phyloP scores from a whole-genome alignment of 805 yeast genomes.

The Yamadazyma paraphyllophila region DNA sequence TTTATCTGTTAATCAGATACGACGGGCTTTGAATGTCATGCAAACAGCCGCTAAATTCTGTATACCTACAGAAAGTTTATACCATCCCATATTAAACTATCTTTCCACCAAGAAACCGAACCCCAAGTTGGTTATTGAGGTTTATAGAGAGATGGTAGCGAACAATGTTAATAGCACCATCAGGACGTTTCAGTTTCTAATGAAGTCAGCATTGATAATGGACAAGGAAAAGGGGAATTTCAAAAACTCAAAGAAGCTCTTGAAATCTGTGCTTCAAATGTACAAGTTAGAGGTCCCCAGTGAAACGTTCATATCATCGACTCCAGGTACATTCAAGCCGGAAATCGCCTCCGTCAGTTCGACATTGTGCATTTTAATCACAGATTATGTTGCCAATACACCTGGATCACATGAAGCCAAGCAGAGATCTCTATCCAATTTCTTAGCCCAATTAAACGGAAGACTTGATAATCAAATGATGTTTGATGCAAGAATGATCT shows the following conservation, averaged over 20 bases:
- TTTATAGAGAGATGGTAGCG: conserved; percentile 35
- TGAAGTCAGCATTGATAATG: conserved; percentile 25
- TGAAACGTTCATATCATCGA: too few species aligned
- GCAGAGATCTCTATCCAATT: conserved; percentile 26
- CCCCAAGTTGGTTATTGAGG: conserved; percentile 23
- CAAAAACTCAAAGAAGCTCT: conserved; percentile 18
- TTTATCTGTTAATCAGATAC: conserved; percentile 16
- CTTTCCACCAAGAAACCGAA: conserved; percentile 18
- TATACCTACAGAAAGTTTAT: conserved; percentile 24
- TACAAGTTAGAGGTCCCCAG: conserved; percentile 22
- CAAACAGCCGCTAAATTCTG: conserved; percentile 15
- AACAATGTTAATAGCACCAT: conserved; percentile 23
- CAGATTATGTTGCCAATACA: conserved; percentile 21
- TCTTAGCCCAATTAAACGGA: conserved; percentile 23
- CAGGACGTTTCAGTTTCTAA: conserved; percentile 28
- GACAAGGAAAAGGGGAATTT: conserved; percentile 16
- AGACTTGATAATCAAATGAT: conserved; percentile 21
- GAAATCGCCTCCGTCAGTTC: conserved; percentile 13
- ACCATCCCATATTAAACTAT: conserved; percentile 27
- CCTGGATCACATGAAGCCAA: conserved; percentile 15
- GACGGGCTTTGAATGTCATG: conserved; percentile 22
- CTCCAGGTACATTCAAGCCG: background rate
- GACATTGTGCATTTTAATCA: conserved; percentile 25
- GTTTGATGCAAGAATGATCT: conserved; percentile 20
- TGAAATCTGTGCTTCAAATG: conserved; percentile 29